Evolutionary conservation across 2,329 filamentous ascomycete genomes (phyloP), one percentile per base, ranked within the genome.

Genomic region (Aspergillus neoniger): DNA sequence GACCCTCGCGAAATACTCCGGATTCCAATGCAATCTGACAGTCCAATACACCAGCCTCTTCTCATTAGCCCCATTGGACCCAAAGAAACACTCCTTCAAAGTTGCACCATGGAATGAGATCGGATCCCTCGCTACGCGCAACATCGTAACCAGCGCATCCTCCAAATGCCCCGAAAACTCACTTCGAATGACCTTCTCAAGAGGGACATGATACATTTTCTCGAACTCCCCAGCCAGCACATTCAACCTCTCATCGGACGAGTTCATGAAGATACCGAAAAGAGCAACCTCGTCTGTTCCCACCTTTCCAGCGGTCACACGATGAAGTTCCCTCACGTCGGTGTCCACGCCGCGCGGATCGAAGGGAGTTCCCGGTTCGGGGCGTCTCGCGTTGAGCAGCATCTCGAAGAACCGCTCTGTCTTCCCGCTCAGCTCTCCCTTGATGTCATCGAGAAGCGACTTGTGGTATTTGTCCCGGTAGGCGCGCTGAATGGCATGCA

Each of bases 121-220:
- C 69, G 88, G 89, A 76, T 95, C 91, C 19, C 84, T 79, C 4
- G 88, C 91, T 21, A 87, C 81, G 5, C 82, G 82, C 21, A 95
- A 78, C 73, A 94, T 89, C 72, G 85, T 88, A n/a, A 91, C 77
- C 0, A 96, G 83, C 0, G 90, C 91, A 8, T 89, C 83, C 72
- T 92, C 82, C 90, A 96, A 94, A 72, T 96, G 91, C 1, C 91
- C 91, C 0, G 86, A 88, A 75, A 96, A 95, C 71, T 92, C 88
- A 79, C 84, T 58, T 48, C 55, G 49, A 36, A 65, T 44, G 14
- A 62, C 58, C 55, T 57, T 59, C 32, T 61, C 63, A 19, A 65
- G 57, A n/a, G 53, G 39, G 12, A 88, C 85, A 32, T 86, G 85
- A 72, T 91, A 94, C 67, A 86, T 87, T 57, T 85, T 81, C 71